Conservation (phyloP, 129 eudicot species). For the Cynara cardunculus region DNA sequence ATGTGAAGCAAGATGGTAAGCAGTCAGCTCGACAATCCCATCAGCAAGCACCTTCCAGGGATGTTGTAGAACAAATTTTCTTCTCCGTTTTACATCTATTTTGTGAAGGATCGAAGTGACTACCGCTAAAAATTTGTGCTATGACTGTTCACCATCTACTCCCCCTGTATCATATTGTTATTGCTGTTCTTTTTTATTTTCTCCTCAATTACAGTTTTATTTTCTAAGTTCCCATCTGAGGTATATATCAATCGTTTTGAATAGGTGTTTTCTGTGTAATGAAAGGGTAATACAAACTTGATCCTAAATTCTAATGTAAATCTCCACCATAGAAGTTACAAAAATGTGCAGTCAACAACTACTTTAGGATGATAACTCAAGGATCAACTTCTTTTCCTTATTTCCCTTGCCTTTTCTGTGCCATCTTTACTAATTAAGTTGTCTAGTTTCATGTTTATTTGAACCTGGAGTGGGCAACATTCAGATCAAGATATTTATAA, state of each 20-base stretch:
- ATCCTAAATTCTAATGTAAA: neutral
- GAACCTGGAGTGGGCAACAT: neutral
- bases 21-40: neutral
- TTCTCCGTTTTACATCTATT: neutral
- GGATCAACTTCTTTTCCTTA: neutral
- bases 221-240: neutral
- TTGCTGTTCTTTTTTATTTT: neutral
- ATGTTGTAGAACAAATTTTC: neutral
- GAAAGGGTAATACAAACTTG: neutral
- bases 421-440: neutral
- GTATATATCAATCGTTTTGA: neutral
- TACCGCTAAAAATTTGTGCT: neutral
- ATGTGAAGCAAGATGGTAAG: neutral
- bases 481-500: constrained; percentile 3
- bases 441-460: neutral
- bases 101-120: neutral
- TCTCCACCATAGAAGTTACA: neutral
- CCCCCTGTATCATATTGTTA: neutral
- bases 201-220: neutral
- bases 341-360: neutral
- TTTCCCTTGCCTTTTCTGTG: neutral
- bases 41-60: neutral
- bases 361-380: neutral
- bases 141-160: neutral
- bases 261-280: neutral